phyloP scores from a whole-genome alignment of 129 eudicot genomes.

The Logfia minima region DNA sequence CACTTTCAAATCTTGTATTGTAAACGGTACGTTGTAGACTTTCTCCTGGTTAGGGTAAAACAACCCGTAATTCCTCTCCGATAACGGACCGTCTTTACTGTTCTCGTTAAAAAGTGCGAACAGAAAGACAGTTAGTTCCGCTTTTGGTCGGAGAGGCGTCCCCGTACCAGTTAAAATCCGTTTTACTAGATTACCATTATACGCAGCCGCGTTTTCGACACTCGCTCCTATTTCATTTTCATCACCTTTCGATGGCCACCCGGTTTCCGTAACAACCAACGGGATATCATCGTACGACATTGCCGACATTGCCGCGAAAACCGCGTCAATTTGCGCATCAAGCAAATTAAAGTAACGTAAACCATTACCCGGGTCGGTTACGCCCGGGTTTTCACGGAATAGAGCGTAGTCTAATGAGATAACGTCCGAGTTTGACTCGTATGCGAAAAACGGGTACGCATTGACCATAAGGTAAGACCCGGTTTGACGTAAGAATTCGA shows the following conservation, averaged over 20 bases:
- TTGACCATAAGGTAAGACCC: slow-evolving; percentile 81
- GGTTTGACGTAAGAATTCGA: slow-evolving; percentile 61
- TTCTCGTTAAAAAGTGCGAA: slow-evolving; percentile 90
- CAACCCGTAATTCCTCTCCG: slow-evolving; percentile 88
- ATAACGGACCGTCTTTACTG: slow-evolving; percentile 60
- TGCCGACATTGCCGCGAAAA: slow-evolving; percentile 81
- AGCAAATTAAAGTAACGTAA: slow-evolving; percentile 71
- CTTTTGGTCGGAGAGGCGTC: slow-evolving; percentile 73
- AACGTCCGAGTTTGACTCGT: slow-evolving; percentile 74
- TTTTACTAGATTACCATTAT: slow-evolving; percentile 66
- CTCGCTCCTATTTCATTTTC: slow-evolving; percentile 69
- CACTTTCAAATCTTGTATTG: slow-evolving; percentile 51
- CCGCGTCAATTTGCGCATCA: slow-evolving; percentile 96
- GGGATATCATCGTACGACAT: slow-evolving; percentile 57
- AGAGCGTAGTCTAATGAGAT: slow-evolving; percentile 84
- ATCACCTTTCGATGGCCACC: slow-evolving; percentile 95
- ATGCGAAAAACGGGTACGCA: slow-evolving; percentile 80
- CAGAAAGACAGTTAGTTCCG: slow-evolving; percentile 67
- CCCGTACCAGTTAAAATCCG: slow-evolving; percentile 75
- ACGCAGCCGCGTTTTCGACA: slow-evolving; percentile 64
- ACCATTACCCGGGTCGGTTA: slow-evolving; percentile 70
- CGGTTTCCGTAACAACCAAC: slow-evolving; percentile 74
- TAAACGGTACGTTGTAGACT: slow-evolving; percentile 68
- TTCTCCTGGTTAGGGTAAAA: slow-evolving; percentile 67
- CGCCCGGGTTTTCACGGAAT: slow-evolving; percentile 77